Percentiles rank a stretch among this genome's conserved stretches.
These are phyloP conservation scores for Aspergillus hancockii DNA, from an alignment of 495 filamentous ascomycete genomes.

Conservation along the genomic window DNA sequence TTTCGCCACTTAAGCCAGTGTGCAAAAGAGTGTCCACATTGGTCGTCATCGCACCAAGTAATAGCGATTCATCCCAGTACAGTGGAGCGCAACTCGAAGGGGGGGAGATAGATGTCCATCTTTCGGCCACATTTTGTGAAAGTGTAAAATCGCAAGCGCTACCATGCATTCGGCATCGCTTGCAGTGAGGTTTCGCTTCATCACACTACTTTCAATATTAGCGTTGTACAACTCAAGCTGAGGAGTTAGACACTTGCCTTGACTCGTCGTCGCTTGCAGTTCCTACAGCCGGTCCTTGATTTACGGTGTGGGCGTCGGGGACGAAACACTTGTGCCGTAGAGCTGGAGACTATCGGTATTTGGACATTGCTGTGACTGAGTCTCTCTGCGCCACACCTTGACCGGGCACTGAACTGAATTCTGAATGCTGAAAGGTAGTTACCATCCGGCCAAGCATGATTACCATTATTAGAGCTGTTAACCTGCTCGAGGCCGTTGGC, in stretches of 20 bases:
- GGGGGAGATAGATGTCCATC: neutral
- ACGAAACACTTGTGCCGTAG: neutral
- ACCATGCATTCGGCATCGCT: neutral
- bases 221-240: neutral
- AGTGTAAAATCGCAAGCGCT: neutral
- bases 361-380: neutral
- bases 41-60: neutral
- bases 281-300: neutral
- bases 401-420: neutral
- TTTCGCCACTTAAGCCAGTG: neutral
- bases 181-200: neutral
- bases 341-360: neutral
- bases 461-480: neutral
- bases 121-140: neutral
- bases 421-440: neutral
- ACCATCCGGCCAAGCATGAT: neutral
- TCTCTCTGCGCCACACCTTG: neutral
- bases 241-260: neutral
- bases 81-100: neutral
- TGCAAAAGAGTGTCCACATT: neutral
- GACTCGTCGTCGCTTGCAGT: neutral
- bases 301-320: neutral
- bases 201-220: neutral
- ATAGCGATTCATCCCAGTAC: neutral
- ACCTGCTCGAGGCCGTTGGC: neutral